A percentile compares a stretch with the other conserved stretches of the same genome.
Conservation (phyloP, 202 grass and related monocot genomes). For the Schoenoplectus triqueter region DNA sequence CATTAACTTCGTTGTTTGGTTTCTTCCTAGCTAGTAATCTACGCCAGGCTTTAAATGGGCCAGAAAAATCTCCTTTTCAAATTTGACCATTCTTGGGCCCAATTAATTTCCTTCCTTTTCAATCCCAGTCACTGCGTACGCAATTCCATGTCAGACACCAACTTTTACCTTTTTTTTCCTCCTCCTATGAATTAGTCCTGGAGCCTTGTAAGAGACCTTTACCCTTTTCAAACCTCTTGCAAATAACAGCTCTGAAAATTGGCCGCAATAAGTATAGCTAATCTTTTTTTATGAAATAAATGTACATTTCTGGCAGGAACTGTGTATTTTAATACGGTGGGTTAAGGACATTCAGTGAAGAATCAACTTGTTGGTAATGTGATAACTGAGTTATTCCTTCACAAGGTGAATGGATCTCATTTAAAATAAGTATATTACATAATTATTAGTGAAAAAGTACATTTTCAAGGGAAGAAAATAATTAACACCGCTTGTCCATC, state of each 20-base stretch:
- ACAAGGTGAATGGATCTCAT: background rate
- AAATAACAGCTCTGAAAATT: slow-evolving; percentile 30
- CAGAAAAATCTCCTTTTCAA: background rate
- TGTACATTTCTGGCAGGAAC: background rate
- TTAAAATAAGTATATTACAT: background rate
- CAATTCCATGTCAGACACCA: slow-evolving; percentile 37
- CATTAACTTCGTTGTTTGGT: slow-evolving; percentile 36
- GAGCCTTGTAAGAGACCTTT: background rate
- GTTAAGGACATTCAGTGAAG: background rate
- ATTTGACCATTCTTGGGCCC: slow-evolving; percentile 29
- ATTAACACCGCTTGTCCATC: background rate
- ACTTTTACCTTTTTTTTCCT: background rate
- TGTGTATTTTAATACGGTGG: background rate
- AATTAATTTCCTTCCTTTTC: slow-evolving; percentile 34
- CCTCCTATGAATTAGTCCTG: background rate
- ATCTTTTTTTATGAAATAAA: background rate
- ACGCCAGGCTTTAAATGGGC: slow-evolving; percentile 26
- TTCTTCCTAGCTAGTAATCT: slow-evolving; percentile 39
- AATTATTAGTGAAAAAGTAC: background rate
- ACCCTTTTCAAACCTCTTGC: slow-evolving; percentile 10
- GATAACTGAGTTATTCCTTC: too few species aligned
- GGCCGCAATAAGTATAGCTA: background rate
- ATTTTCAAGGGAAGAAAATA: background rate
- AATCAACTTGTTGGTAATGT: background rate
- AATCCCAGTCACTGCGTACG: slow-evolving; percentile 24